These are phyloP conservation scores for Globisporangium viniferum DNA, from an alignment of 352 stramenopile species.

Conservation along the genomic window DNA sequence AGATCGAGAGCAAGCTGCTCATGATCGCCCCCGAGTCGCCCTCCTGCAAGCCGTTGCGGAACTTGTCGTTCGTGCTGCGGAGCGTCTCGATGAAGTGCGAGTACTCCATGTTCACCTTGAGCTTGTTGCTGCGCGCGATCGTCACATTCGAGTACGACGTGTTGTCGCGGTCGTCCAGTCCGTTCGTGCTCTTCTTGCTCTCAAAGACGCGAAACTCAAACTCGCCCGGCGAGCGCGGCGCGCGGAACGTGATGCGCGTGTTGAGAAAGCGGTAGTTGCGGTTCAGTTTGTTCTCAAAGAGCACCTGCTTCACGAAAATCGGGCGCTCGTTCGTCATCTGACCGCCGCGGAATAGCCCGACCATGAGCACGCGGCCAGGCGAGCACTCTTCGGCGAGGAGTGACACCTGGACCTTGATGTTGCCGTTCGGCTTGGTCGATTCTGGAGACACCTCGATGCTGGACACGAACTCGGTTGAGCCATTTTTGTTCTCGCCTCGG, in stretches of 20 bases:
- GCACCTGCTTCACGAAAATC: constrained; percentile 83
- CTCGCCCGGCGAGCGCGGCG: constrained; percentile 70
- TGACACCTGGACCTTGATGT: constrained; percentile 74
- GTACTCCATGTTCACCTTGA: constrained; percentile 78
- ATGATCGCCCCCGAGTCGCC: constrained; percentile 57
- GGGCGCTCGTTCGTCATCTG: constrained; percentile 75
- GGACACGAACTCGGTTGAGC: background rate
- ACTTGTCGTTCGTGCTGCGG: constrained; percentile 59
- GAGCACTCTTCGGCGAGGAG: constrained; percentile 57
- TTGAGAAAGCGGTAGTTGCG: constrained; percentile 60
- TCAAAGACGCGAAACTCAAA: constrained; percentile 86
- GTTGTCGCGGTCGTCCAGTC: constrained; percentile 23
- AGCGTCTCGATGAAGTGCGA: constrained; percentile 79
- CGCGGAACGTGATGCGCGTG: constrained; percentile 79
- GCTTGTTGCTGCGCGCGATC: constrained; percentile 61
- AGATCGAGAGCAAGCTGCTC: constrained; percentile 56
- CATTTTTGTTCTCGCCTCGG: background rate
- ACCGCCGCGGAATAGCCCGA: constrained; percentile 74
- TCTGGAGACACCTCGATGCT: constrained; percentile 50
- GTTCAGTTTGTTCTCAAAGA: constrained; percentile 77
- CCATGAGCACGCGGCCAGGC: constrained; percentile 56
- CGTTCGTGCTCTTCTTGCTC: constrained; percentile 39
- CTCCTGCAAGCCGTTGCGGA: constrained; percentile 46
- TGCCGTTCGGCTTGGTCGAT: constrained; percentile 70
- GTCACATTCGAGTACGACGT: constrained; percentile 59